phyloP scores from a whole-genome alignment of 2,329 filamentous ascomycete genomes.

The Madurella fahalii region DNA sequence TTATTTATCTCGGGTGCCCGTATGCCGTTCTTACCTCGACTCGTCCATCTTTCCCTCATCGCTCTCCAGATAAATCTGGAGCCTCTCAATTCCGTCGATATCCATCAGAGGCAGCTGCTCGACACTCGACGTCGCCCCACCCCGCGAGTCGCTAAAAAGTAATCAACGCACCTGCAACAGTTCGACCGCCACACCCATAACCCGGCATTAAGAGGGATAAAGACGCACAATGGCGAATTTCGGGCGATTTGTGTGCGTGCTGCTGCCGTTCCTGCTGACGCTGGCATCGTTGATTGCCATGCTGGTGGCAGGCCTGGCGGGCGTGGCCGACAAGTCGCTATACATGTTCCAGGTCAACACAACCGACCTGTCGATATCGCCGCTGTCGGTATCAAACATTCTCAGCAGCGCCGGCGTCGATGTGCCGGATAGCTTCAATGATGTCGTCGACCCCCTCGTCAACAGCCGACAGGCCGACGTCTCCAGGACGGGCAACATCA shows the following conservation, averaged over 20 bases:
- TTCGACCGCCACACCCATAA: neutral
- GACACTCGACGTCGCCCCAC: neutral
- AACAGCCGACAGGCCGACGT: conserved; percentile 1
- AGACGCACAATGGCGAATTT: conserved; percentile 36
- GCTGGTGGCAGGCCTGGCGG: conserved; percentile 53
- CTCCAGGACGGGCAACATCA: conserved; percentile 43
- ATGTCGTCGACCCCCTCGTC: neutral
- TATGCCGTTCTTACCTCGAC: neutral
- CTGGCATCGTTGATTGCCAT: conserved; percentile 70
- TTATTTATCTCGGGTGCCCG: neutral
- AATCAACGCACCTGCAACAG: neutral
- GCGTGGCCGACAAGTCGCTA: conserved; percentile 52
- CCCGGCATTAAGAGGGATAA: neutral
- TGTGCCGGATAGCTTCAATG: neutral
- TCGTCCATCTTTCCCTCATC: neutral
- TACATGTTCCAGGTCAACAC: conserved; percentile 60
- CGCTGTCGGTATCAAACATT: conserved; percentile 15
- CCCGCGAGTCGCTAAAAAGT: neutral
- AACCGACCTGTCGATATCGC: conserved; percentile 51
- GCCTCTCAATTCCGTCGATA: neutral
- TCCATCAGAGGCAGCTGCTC: too few relatives aligned
- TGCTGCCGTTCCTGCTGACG: conserved; percentile 78
- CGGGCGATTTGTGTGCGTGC: conserved; percentile 81
- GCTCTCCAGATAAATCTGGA: neutral
- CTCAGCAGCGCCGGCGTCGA: conserved; percentile 13